phyloP scores from a whole-genome alignment of 2,329 filamentous ascomycete genomes.

The Trichoderma simmonsii region DNA sequence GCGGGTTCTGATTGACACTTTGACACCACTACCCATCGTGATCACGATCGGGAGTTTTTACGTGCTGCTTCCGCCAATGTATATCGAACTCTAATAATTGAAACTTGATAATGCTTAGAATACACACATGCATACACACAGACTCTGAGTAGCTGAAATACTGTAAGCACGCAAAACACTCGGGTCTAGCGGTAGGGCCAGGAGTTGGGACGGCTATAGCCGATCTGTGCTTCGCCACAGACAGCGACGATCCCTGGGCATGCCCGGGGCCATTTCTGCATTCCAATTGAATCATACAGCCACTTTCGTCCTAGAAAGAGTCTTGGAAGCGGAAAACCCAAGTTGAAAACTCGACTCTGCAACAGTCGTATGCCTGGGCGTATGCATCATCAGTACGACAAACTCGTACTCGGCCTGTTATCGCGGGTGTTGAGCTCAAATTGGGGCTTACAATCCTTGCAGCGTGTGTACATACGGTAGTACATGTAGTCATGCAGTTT shows the following conservation, averaged over 20 bases:
- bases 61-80: neutral
- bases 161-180: conserved; percentile 2
- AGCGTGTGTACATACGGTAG: neutral
- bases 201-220: conserved; percentile 4
- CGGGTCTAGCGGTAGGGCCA: conserved; percentile 5
- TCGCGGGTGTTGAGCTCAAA: neutral
- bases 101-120: neutral
- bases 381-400: neutral
- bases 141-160: neutral
- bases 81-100: neutral
- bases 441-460: conserved; percentile 12
- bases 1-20: neutral
- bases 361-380: neutral
- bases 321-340: neutral
- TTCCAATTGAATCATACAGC: neutral
- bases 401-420: neutral
- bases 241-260: neutral
- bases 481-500: neutral
- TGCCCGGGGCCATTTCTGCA: neutral
- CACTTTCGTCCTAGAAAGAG: neutral
- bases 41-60: neutral
- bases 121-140: neutral
- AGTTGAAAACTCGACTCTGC: neutral
- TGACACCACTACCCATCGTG: neutral
- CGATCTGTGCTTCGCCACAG: conserved; percentile 17